Evolutionary conservation across 257 asterid species (phyloP).

Genomic region (Solanum pinnatisectum): DNA sequence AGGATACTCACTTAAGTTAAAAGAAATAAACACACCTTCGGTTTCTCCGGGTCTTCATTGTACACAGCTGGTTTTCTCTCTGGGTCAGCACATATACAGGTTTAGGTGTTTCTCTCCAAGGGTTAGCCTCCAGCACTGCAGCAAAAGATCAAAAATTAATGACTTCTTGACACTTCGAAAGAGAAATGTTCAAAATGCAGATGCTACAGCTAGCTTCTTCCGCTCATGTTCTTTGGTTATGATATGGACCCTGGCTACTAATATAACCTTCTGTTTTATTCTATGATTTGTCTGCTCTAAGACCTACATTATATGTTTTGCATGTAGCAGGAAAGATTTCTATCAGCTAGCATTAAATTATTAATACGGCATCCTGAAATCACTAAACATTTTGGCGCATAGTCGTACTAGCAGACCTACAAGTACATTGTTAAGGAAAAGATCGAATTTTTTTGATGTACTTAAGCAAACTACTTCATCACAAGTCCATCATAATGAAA

Average conservation of each 20-base stretch:
- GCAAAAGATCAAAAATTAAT: background rate
- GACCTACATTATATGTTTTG: background rate
- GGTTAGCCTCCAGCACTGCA: constrained; percentile 84
- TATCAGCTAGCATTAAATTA: background rate
- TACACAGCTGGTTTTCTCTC: constrained; percentile 80
- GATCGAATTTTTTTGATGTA: background rate
- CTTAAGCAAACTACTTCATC: background rate
- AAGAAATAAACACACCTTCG: constrained; percentile 43
- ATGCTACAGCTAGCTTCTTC: background rate
- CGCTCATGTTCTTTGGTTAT: background rate
- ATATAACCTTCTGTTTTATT: background rate
- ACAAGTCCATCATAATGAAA: background rate
- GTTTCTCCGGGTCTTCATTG: constrained; percentile 84
- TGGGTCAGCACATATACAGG: constrained; percentile 88
- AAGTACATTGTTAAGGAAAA: background rate
- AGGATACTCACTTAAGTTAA: background rate
- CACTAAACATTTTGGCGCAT: background rate
- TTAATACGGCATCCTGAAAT: background rate
- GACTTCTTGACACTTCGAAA: background rate
- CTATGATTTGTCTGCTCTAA: background rate
- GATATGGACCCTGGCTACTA: background rate
- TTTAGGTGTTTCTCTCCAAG: constrained; percentile 88
- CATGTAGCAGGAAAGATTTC: background rate
- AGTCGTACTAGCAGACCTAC: background rate
- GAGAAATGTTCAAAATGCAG: background rate